Evolutionary conservation across 1,139 yeast species (phyloP).

Genomic region (Scheffersomyces lignicola): DNA sequence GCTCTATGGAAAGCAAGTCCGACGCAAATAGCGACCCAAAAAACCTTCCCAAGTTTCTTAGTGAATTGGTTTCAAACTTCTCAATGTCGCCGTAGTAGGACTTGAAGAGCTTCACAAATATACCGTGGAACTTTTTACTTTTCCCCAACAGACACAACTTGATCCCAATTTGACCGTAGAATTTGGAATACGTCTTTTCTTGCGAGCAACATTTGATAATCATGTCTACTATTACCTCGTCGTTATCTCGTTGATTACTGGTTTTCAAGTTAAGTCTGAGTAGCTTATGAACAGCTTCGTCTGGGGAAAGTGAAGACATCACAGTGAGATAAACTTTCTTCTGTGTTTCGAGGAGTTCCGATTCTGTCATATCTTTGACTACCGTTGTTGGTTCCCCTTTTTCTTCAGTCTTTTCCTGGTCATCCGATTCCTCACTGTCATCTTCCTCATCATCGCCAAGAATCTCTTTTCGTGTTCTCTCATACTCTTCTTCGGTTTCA

Average conservation of each 20-base stretch:
- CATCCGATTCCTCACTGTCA: conserved; percentile 16
- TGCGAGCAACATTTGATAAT: conserved; percentile 82
- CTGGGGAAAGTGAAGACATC: conserved; percentile 92
- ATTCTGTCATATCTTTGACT: conserved; percentile 65
- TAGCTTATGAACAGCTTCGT: conserved; percentile 90
- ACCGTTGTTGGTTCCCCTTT: conserved; percentile 11
- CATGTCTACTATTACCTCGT: conserved; percentile 63
- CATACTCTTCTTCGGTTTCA: conserved; percentile 44
- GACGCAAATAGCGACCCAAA: conserved; percentile 85
- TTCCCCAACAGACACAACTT: conserved; percentile 49
- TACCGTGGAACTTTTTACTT: conserved; percentile 51
- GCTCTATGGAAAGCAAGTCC: conserved; percentile 54
- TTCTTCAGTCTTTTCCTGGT: conserved; percentile 10
- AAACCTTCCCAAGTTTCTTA: conserved; percentile 79
- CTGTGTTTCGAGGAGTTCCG: conserved; percentile 61
- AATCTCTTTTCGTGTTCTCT: conserved; percentile 16
- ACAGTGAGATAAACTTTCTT: conserved; percentile 77
- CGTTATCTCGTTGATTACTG: conserved; percentile 26
- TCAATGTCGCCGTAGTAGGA: conserved; percentile 60
- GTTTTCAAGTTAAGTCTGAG: conserved; percentile 47
- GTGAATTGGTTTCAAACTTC: conserved; percentile 67
- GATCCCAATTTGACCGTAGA: conserved; percentile 78
- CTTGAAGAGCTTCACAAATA: conserved; percentile 54
- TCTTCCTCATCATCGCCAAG: conserved; percentile 20
- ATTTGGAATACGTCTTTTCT: conserved; percentile 84